Conservation (phyloP, 768 basidiomycete genomes). For the Bullera alba region DNA sequence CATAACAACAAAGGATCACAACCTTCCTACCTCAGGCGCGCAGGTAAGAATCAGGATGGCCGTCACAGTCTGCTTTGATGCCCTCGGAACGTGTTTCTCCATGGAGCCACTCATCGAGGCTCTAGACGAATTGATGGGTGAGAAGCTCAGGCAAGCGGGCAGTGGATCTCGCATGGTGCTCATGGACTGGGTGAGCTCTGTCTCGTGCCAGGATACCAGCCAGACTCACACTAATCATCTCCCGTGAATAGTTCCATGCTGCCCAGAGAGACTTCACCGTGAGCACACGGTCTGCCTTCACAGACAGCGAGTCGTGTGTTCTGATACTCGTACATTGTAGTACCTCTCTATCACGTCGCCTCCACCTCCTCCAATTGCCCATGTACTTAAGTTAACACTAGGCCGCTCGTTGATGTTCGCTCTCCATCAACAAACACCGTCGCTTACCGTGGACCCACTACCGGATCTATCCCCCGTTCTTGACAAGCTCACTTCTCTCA, state of each 20-base stretch:
- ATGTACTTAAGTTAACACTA: slow-evolving; percentile 20
- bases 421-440: slow-evolving; percentile 4
- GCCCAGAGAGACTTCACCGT: slow-evolving; percentile 30
- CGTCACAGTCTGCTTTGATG: slow-evolving; percentile 29
- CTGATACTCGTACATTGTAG: not conserved
- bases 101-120: slow-evolving; percentile 17
- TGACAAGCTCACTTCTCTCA: slow-evolving; percentile 6
- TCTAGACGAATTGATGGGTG: slow-evolving; percentile 20
- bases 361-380: slow-evolving; percentile 26
- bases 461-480: slow-evolving; percentile 11
- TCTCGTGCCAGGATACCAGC: not conserved
- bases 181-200: slow-evolving; percentile 18
- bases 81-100: slow-evolving; percentile 30
- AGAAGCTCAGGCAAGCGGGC: slow-evolving; percentile 8
- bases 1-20: too few species aligned
- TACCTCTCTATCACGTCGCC: slow-evolving; percentile 22
- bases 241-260: slow-evolving; percentile 24
- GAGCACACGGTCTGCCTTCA: not conserved
- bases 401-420: slow-evolving; percentile 13
- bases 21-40: too few species aligned
- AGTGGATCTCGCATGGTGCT: slow-evolving; percentile 13
- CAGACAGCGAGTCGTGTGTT: not conserved
- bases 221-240: too few species aligned
- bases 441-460: not conserved
- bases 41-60: too few species aligned